These are phyloP conservation scores for Hymenoscyphus repandus DNA, from an alignment of 2,329 filamentous ascomycete species.

Conservation along the genomic window DNA sequence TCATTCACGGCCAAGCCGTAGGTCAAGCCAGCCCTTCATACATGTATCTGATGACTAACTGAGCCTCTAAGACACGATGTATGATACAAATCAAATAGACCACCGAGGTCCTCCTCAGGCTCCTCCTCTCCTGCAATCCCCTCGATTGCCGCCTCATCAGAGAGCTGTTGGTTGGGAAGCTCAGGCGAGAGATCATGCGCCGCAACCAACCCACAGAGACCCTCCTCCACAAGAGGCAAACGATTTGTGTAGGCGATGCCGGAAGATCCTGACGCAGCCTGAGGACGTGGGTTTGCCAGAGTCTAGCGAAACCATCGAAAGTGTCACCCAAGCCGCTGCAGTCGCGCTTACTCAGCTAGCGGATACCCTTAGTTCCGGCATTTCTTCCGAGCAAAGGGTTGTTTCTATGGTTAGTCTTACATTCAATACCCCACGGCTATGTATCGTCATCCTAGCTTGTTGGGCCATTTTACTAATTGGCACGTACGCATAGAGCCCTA, in stretches of 20 bases:
- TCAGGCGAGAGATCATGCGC: slow-evolving; percentile 6
- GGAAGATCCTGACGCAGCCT: slow-evolving; percentile 16
- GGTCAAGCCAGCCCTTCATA: slow-evolving; percentile 5
- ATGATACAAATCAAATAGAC: slow-evolving; percentile 12
- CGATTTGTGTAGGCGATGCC: slow-evolving; percentile 23
- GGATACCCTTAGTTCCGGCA: slow-evolving; percentile 25
- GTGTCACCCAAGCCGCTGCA: slow-evolving; percentile 22
- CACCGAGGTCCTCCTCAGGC: slow-evolving; percentile 10
- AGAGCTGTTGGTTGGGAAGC: slow-evolving; percentile 9
- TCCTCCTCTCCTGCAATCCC: slow-evolving; percentile 1
- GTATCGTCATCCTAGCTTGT: slow-evolving; percentile 10
- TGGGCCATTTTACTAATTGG: slow-evolving; percentile 5
- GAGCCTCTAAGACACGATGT: slow-evolving; percentile 13
- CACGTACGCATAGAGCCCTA: slow-evolving; percentile 12
- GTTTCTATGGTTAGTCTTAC: slow-evolving; percentile 24
- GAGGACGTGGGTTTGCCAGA: slow-evolving; percentile 12
- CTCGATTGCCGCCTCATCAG: neutral
- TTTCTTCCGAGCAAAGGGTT: slow-evolving; percentile 22
- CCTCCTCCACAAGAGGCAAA: slow-evolving; percentile 11
- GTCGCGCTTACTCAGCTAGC: slow-evolving; percentile 26
- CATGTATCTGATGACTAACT: slow-evolving; percentile 14
- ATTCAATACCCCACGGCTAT: slow-evolving; percentile 9
- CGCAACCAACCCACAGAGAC: neutral
- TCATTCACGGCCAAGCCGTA: slow-evolving; percentile 15
- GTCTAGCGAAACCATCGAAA: slow-evolving; percentile 22